Evolutionary conservation across 1,284 basidiomycete species (phyloP).

Genomic region (Leccinum fallax): DNA sequence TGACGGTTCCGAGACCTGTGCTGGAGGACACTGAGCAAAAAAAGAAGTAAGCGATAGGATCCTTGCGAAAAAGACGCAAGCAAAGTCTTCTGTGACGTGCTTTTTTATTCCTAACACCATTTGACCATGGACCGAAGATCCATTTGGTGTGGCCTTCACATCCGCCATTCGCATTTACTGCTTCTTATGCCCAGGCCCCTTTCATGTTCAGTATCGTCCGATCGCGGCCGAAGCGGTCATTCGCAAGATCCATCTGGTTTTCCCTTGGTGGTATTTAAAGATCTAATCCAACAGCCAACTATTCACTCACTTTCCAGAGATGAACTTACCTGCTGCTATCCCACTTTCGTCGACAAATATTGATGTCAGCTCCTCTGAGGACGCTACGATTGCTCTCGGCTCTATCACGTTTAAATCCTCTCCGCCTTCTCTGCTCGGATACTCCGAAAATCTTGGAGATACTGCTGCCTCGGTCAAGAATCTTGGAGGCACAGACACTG

Average conservation of each 20-base stretch:
- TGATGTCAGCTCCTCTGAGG: neutral
- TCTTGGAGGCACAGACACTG: neutral
- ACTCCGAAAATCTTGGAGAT: neutral
- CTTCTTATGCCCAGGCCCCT: neutral
- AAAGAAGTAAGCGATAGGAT: neutral
- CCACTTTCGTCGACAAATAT: slow-evolving; percentile 1
- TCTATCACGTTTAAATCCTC: slow-evolving; percentile 4
- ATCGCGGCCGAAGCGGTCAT: neutral
- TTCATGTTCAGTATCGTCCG: slow-evolving; percentile 10
- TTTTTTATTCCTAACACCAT: neutral
- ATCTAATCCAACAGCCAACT: neutral
- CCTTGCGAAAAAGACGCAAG: neutral
- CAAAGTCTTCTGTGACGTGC: neutral
- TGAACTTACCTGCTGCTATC: slow-evolving; percentile 5
- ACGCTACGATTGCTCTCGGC: neutral
- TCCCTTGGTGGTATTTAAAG: neutral
- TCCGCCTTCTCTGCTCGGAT: slow-evolving; percentile 4
- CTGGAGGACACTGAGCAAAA: neutral
- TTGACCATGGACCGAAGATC: neutral
- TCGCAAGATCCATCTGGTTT: neutral
- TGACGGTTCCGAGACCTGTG: neutral
- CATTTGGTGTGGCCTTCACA: neutral
- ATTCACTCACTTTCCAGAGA: slow-evolving; percentile 1
- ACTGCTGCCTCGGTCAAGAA: neutral
- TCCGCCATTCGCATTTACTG: neutral